A percentile compares a stretch with the other conserved stretches of the same genome.
phyloP scores from a whole-genome alignment of 2,329 filamentous ascomycete genomes.

The Stemphylium lycopersici region DNA sequence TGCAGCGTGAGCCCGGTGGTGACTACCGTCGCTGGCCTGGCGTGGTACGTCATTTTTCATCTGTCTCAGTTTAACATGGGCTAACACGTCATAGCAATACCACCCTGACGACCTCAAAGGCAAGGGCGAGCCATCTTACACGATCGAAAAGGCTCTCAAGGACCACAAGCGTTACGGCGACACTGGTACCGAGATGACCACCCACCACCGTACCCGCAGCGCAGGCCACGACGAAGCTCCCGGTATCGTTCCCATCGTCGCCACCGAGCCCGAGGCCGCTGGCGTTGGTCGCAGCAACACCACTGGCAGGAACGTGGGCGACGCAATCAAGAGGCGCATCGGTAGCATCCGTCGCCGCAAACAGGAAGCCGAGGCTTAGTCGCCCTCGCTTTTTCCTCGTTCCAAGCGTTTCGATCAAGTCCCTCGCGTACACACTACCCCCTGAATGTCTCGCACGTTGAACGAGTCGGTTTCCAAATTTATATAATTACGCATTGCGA shows the following conservation, averaged over 20 bases:
- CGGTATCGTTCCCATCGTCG: conserved; percentile 24
- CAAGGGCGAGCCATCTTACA: conserved; percentile 78
- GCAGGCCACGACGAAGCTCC: conserved; percentile 42
- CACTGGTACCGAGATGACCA: conserved; percentile 52
- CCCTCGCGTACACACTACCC: background rate
- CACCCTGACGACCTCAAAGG: conserved; percentile 79
- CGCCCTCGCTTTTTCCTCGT: conserved; percentile 9
- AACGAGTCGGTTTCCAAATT: background rate
- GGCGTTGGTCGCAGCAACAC: conserved; percentile 44
- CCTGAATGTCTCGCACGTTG: background rate
- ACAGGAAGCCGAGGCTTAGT: conserved; percentile 34
- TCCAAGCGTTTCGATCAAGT: background rate
- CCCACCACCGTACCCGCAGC: conserved; percentile 48
- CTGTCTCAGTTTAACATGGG: background rate
- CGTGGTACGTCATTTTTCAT: conserved; percentile 63
- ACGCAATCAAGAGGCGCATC: conserved; percentile 55
- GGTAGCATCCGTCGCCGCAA: conserved; percentile 52
- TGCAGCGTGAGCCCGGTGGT: conserved; percentile 83
- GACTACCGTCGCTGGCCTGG: conserved; percentile 78
- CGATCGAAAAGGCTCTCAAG: conserved; percentile 71
- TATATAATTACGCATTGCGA: background rate
- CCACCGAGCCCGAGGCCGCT: conserved; percentile 37
- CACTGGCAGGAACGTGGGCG: conserved; percentile 45
- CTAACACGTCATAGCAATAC: conserved; percentile 58
- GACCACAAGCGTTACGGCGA: conserved; percentile 58